A percentile compares a stretch with the other conserved stretches of the same genome.
These are phyloP conservation scores for Rusavskia elegans DNA, from an alignment of 495 filamentous ascomycete species.

Conservation along the genomic window DNA sequence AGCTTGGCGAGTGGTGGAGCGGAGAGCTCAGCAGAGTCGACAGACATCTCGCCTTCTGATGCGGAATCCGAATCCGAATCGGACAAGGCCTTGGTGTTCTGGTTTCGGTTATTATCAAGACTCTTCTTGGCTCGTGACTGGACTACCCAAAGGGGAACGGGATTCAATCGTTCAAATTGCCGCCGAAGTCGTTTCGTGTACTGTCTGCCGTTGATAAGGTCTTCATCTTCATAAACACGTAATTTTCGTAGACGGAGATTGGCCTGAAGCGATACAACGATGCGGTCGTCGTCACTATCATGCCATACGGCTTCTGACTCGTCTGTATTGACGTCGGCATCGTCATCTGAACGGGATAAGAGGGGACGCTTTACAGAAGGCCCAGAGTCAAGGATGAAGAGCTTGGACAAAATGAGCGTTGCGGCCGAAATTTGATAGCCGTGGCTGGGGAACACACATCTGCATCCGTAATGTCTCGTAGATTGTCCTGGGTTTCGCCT, in stretches of 20 bases:
- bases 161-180: conserved; percentile 69
- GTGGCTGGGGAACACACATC: conserved; percentile 28
- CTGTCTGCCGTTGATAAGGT: conserved; percentile 70
- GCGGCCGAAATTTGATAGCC: background rate
- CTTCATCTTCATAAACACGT: conserved; percentile 61
- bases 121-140: conserved; percentile 26
- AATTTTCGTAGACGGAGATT: conserved; percentile 64
- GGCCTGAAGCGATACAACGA: conserved; percentile 65
- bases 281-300: conserved; percentile 87
- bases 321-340: conserved; percentile 21
- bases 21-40: conserved; percentile 43
- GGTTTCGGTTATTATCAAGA: conserved; percentile 21
- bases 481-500: conserved; percentile 11
- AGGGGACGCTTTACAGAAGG: conserved; percentile 27
- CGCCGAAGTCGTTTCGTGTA: conserved; percentile 64
- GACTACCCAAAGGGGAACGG: conserved; percentile 63
- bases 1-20: conserved; percentile 65
- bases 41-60: conserved; percentile 37
- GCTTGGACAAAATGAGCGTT: conserved; percentile 20
- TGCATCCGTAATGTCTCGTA: conserved; percentile 41
- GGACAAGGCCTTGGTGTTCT: background rate
- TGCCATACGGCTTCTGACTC: conserved; percentile 53
- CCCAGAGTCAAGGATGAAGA: conserved; percentile 58
- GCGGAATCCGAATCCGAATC: conserved; percentile 33
- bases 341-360: conserved; percentile 19